A percentile compares a stretch with the other conserved stretches of the same genome.
These are phyloP conservation scores for Botrytis fragariae DNA, from an alignment of 2,329 filamentous ascomycete species.

Conservation along the genomic window DNA sequence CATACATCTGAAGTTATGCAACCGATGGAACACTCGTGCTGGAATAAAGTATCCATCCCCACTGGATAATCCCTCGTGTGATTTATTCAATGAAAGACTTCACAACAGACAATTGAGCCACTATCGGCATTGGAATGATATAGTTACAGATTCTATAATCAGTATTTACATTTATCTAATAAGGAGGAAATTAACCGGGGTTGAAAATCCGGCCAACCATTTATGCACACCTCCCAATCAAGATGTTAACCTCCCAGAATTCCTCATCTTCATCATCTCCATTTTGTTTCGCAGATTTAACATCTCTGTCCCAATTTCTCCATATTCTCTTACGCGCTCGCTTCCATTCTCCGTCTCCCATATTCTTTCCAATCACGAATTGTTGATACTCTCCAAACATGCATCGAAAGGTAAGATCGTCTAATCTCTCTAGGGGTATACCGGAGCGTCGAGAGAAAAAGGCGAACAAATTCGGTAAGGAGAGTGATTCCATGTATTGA, in stretches of 20 bases:
- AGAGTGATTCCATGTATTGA: conserved; percentile 6
- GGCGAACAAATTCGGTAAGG: not conserved
- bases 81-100: not conserved
- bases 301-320: conserved; percentile 15
- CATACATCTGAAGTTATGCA: not conserved
- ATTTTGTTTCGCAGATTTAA: not conserved
- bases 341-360: conserved; percentile 17
- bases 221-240: conserved; percentile 15
- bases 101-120: not conserved
- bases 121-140: not conserved
- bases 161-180: not conserved
- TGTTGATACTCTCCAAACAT: conserved; percentile 20
- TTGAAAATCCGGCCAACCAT: no score
- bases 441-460: conserved; percentile 11
- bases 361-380: conserved; percentile 13
- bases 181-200: not conserved
- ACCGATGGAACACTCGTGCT: not conserved
- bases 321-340: conserved; percentile 14
- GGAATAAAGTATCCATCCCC: not conserved
- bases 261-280: conserved; percentile 9
- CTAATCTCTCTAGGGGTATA: not conserved
- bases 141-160: not conserved
- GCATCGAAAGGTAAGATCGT: conserved; percentile 11
- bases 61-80: not conserved
- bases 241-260: conserved; percentile 15